Evolutionary conservation across 345 rosid species (phyloP).

Genomic region (Angophora floribunda): DNA sequence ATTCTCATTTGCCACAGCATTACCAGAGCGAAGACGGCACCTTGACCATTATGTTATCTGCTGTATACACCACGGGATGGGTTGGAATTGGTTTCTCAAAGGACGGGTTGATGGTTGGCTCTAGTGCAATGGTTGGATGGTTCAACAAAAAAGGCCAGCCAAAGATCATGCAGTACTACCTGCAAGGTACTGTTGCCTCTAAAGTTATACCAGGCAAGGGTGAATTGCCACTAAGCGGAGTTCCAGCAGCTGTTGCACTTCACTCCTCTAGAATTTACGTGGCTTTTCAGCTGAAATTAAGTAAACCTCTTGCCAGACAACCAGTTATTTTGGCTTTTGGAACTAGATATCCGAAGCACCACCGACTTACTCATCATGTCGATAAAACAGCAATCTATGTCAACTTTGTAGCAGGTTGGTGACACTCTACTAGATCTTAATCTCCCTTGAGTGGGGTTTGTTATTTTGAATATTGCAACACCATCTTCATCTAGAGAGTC

Average conservation of each 20-base stretch:
- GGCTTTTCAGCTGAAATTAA: slow-evolving; percentile 71
- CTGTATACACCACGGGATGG: slow-evolving; percentile 87
- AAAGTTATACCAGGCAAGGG: slow-evolving; percentile 70
- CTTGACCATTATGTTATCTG: slow-evolving; percentile 64
- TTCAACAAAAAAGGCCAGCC: slow-evolving; percentile 64
- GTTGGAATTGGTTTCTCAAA: slow-evolving; percentile 83
- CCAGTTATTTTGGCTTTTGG: slow-evolving; percentile 73
- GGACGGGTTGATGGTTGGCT: slow-evolving; percentile 88
- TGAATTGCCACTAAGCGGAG: slow-evolving; percentile 53
- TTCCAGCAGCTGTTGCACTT: slow-evolving; percentile 64
- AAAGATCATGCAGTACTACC: slow-evolving; percentile 63
- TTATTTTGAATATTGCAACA: not conserved
- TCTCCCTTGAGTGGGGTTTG: not conserved
- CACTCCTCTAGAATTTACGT: slow-evolving; percentile 69
- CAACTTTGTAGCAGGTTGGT: slow-evolving; percentile 61
- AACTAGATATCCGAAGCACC: slow-evolving; percentile 32
- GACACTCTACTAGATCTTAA: not conserved
- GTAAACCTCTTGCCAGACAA: slow-evolving; percentile 33
- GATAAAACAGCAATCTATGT: slow-evolving; percentile 59
- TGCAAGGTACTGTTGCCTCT: slow-evolving; percentile 49
- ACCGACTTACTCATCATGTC: slow-evolving; percentile 47
- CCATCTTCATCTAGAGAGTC: not conserved
- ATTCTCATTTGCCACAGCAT: slow-evolving; percentile 27
- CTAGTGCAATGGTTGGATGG: slow-evolving; percentile 93
- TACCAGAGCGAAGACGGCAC: slow-evolving; percentile 52